Conservation (phyloP, 306 rosid species). For the Pterocarpus macrocarpus region DNA sequence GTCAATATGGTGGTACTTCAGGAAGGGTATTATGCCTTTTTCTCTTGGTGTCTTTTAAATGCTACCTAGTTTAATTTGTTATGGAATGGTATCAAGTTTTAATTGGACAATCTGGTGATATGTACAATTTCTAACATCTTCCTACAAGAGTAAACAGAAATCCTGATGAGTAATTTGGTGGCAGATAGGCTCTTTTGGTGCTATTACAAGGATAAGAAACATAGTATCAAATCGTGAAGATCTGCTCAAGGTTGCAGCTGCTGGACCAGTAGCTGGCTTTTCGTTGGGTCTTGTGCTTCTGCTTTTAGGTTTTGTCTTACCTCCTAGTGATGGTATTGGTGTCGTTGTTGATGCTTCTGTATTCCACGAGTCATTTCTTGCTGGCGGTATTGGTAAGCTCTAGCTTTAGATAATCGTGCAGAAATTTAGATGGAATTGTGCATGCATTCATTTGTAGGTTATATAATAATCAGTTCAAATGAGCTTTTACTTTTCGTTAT, state of each 20-base stretch:
- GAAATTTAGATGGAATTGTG: slow-evolving; percentile 29
- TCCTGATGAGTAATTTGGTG: slow-evolving; percentile 75
- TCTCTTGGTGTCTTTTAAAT: not conserved
- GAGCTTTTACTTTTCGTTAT: not conserved
- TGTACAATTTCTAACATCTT: slow-evolving; percentile 22
- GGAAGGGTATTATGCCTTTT: slow-evolving; percentile 1
- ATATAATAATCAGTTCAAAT: slow-evolving; percentile 5
- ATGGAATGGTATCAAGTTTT: slow-evolving; percentile 32
- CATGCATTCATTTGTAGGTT: slow-evolving; percentile 38
- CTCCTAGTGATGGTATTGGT: slow-evolving; percentile 94
- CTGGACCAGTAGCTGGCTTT: slow-evolving; percentile 98
- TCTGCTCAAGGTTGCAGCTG: slow-evolving; percentile 90
- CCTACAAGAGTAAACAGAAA: slow-evolving; percentile 30
- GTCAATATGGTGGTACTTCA: not conserved
- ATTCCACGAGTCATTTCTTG: slow-evolving; percentile 94
- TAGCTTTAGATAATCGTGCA: slow-evolving; percentile 17
- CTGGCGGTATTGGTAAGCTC: slow-evolving; percentile 90
- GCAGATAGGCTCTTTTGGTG: slow-evolving; percentile 99
- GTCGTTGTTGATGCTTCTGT: slow-evolving; percentile 85
- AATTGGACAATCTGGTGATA: slow-evolving; percentile 13
- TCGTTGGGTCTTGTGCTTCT: slow-evolving; percentile 79
- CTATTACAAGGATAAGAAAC: slow-evolving; percentile 90
- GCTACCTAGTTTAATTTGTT: slow-evolving; percentile 5
- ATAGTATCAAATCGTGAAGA: slow-evolving; percentile 93
- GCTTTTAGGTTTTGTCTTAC: slow-evolving; percentile 85